Conservation (phyloP, 495 filamentous ascomycete species). For the Hyaloscypha variabilis region DNA sequence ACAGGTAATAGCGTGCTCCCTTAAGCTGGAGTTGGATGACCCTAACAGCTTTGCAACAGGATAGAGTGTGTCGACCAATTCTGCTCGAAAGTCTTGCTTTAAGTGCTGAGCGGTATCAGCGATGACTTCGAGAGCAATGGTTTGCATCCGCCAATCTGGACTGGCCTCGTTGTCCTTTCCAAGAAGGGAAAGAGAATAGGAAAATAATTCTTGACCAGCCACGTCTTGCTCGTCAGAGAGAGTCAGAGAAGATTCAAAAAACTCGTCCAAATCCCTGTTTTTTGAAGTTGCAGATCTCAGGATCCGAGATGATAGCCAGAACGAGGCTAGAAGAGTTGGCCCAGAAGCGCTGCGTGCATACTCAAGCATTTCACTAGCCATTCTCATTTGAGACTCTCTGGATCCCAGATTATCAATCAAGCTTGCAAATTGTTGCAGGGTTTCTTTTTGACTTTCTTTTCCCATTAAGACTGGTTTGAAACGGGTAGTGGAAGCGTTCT, state of each 20-base stretch:
- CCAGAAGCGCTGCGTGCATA: slow-evolving; percentile 58
- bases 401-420: slow-evolving; percentile 51
- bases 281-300: slow-evolving; percentile 55
- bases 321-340: slow-evolving; percentile 62
- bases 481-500: slow-evolving; percentile 31
- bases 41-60: slow-evolving; percentile 86
- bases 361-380: slow-evolving; percentile 61
- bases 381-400: slow-evolving; percentile 40
- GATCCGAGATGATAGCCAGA: slow-evolving; percentile 82
- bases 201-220: slow-evolving; percentile 79
- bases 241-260: slow-evolving; percentile 58
- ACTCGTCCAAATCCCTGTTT: slow-evolving; percentile 63
- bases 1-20: slow-evolving; percentile 80
- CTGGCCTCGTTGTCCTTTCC: slow-evolving; percentile 46
- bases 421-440: slow-evolving; percentile 51
- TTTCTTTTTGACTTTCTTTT: slow-evolving; percentile 65
- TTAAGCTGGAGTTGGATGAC: slow-evolving; percentile 65
- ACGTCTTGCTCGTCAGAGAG: slow-evolving; percentile 48
- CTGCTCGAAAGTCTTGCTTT: slow-evolving; percentile 70
- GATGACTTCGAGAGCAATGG: slow-evolving; percentile 74
- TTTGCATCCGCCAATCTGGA: slow-evolving; percentile 68
- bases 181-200: slow-evolving; percentile 69
- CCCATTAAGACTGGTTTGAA: slow-evolving; percentile 68
- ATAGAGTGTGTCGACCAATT: slow-evolving; percentile 91
- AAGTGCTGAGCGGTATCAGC: slow-evolving; percentile 71